These are phyloP conservation scores for Corymbia citriodora DNA, from an alignment of 441 rosid species.

Conservation along the genomic window DNA sequence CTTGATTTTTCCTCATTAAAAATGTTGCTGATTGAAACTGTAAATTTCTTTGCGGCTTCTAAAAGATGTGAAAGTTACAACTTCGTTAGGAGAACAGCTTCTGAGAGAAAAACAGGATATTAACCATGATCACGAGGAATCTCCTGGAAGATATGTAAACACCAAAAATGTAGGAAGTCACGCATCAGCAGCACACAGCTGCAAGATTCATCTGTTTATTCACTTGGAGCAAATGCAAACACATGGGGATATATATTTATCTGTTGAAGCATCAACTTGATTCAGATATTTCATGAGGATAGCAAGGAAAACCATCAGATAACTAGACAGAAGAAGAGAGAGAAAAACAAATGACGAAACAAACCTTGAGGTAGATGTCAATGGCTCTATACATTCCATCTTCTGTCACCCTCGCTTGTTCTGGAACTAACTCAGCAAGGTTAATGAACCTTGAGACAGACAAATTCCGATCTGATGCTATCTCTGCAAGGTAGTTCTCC, in stretches of 20 bases:
- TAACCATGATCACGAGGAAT: neutral
- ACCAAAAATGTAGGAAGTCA: neutral
- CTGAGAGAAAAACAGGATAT: neutral
- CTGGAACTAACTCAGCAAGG: conserved; percentile 57
- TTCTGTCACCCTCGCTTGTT: conserved; percentile 54
- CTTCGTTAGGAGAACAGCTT: neutral
- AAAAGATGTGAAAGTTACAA: neutral
- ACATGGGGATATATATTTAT: neutral
- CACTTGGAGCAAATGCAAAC: neutral
- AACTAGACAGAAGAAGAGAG: neutral
- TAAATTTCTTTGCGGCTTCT: neutral
- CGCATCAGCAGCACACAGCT: neutral
- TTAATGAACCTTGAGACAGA: conserved; percentile 36
- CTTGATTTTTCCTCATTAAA: neutral
- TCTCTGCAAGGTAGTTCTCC: conserved; percentile 63
- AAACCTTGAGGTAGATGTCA: conserved; percentile 71
- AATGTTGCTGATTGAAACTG: neutral
- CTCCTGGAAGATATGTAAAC: neutral
- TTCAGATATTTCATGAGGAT: neutral
- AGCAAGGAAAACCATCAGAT: neutral
- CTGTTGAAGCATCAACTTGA: neutral
- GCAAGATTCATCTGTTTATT: neutral
- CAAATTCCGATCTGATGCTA: conserved; percentile 53
- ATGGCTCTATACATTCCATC: conserved; percentile 71
- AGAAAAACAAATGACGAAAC: neutral